Evolutionary conservation across 1,284 basidiomycete species (phyloP), one percentile per base, ranked within the genome.

Genomic region (Retiboletus fuscus): DNA sequence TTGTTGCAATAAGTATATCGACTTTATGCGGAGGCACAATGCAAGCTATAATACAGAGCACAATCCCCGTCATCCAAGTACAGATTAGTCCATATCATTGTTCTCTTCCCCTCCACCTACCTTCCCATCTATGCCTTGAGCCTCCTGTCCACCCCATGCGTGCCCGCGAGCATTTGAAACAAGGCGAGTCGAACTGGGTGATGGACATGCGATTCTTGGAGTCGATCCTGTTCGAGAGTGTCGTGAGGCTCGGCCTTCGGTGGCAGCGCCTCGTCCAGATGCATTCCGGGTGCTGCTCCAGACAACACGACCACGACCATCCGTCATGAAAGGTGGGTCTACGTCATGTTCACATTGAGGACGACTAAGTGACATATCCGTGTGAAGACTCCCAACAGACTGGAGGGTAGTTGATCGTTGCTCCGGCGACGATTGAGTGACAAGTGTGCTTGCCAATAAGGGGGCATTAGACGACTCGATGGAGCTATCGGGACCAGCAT

Each of bases 251-350:
- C 81, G 77, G 5, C 69, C 71, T 13, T 80, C 79, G 3, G 49
- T 44, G 13, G 58, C 69, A 51, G 64, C 46, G 16, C 78, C 69
- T 64, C 81, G 70, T 26, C 70, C 77, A 60, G 81, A 55, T 57
- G 58, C 62, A 61, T 69, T 78, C 43, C 78, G 76, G 34, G 82
- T 76, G 57, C 83, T 80, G 65, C 88, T 91, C 90, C 91, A 91
- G 24, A 92, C 89, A 34, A 87, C 86, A 34, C 87, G 82, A 24
- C 87, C 86, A 30, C 86, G 85, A 1, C 86, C 86, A 72, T 87
- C 86, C 7, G 87, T 87, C 78, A 90, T 84, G 78, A 92, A 92
- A 7, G 90, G 89, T 26, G 90, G 90, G 44, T 90, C 83, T 13
- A 72, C 66, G 57, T 86, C 83, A 55, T 83, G 84, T 69, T 72